Evolutionary conservation across 73 alveolate species (phyloP).

Genomic region (Symbiodinium natans): DNA sequence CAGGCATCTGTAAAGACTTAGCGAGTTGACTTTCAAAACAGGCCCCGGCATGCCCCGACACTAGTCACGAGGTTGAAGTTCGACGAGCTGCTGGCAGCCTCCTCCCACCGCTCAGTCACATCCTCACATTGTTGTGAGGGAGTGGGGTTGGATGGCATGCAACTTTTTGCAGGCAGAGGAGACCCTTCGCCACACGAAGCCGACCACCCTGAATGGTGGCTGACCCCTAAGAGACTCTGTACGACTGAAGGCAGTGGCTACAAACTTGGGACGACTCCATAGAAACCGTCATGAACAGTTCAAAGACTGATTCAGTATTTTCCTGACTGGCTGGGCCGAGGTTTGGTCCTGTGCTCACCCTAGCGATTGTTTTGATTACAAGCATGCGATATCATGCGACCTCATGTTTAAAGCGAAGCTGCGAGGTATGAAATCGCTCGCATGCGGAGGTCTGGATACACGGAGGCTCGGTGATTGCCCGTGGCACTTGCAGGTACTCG

Average conservation of each 20-base stretch:
- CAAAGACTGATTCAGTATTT: too few species aligned
- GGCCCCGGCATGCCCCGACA: background rate
- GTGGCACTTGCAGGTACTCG: too few species aligned
- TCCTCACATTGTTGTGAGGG: background rate
- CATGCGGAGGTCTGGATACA: slow-evolving; percentile 39
- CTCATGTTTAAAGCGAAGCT: too few species aligned
- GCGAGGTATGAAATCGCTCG: slow-evolving; percentile 63
- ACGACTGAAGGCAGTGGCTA: background rate
- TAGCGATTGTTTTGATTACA: background rate
- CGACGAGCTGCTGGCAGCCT: slow-evolving; percentile 62
- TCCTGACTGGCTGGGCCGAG: background rate
- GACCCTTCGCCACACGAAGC: slow-evolving; percentile 37
- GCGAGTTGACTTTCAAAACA: too few species aligned
- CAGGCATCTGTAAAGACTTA: too few species aligned
- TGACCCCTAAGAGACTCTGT: background rate
- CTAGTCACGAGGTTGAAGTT: background rate
- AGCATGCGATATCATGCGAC: background rate
- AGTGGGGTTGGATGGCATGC: background rate
- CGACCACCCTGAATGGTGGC: slow-evolving; percentile 66
- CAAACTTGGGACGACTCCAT: too few species aligned
- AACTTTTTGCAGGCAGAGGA: slow-evolving; percentile 2
- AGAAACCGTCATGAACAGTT: too few species aligned
- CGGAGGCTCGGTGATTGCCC: background rate
- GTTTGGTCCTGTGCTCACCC: background rate
- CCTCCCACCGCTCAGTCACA: slow-evolving; percentile 45